phyloP scores from a whole-genome alignment of 192 early-diverging fungal genomes.

The Thamnidium elegans region DNA sequence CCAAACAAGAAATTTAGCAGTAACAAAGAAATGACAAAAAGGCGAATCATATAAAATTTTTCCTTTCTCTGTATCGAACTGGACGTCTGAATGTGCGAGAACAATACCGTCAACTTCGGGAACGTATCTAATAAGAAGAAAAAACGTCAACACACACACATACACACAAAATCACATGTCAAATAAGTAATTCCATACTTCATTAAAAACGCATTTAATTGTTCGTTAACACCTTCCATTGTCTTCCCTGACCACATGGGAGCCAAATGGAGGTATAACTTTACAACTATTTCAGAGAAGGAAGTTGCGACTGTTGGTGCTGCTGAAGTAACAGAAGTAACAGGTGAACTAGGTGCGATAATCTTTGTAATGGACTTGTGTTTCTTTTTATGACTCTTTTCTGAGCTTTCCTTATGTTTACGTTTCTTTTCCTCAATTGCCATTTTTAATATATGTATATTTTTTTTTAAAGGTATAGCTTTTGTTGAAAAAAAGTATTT shows the following conservation, averaged over 20 bases:
- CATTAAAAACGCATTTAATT: slow-evolving; percentile 67
- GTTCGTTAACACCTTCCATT: slow-evolving; percentile 58
- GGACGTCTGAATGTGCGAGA: slow-evolving; percentile 72
- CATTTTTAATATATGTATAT: neutral
- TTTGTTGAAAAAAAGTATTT: too few relatives aligned
- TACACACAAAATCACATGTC: slow-evolving; percentile 4
- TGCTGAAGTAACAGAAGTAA: slow-evolving; percentile 1
- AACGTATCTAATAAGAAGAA: slow-evolving; percentile 58
- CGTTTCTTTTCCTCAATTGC: slow-evolving; percentile 26
- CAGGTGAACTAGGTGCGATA: slow-evolving; percentile 3
- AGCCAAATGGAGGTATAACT: slow-evolving; percentile 62
- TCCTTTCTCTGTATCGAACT: slow-evolving; percentile 55
- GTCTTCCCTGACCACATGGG: slow-evolving; percentile 59
- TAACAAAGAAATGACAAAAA: slow-evolving; percentile 74
- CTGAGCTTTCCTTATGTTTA: slow-evolving; percentile 28
- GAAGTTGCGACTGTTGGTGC: slow-evolving; percentile 6
- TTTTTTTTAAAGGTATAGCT: too few relatives aligned
- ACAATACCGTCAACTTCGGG: slow-evolving; percentile 86
- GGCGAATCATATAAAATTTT: slow-evolving; percentile 81
- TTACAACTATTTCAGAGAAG: slow-evolving; percentile 29
- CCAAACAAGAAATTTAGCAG: slow-evolving; percentile 72
- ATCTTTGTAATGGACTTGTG: slow-evolving; percentile 16
- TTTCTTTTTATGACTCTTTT: slow-evolving; percentile 20
- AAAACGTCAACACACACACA: slow-evolving; percentile 16
- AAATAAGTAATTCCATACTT: slow-evolving; percentile 40